Evolutionary conservation across 768 basidiomycete species (phyloP).

Genomic region (Pisolithus albus): DNA sequence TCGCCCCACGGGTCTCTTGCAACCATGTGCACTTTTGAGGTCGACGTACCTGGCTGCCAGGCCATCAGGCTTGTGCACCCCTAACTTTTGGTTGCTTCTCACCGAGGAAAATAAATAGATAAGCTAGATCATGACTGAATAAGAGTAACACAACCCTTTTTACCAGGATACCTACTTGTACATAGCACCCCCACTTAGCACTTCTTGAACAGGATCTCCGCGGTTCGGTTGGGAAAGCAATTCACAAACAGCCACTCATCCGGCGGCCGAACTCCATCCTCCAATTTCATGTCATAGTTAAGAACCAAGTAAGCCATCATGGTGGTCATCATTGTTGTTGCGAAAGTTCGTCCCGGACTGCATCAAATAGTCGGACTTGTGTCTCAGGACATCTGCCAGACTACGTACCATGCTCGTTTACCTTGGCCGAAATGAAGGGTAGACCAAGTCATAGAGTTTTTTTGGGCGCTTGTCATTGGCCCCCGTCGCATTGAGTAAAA

Average conservation of each 20-base stretch:
- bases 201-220: conserved; percentile 33
- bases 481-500: conserved; percentile 28
- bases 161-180: conserved; percentile 8
- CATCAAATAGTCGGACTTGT: conserved; percentile 1
- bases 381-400: background rate
- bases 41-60: too few relatives aligned
- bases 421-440: conserved; percentile 33
- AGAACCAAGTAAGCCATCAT: conserved; percentile 36
- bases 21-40: too few relatives aligned
- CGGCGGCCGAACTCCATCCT: conserved; percentile 30
- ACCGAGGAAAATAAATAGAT: background rate
- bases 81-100: too few relatives aligned
- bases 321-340: conserved; percentile 32
- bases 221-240: conserved; percentile 30
- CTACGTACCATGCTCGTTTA: conserved; percentile 29
- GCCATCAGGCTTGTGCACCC: too few relatives aligned
- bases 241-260: conserved; percentile 31
- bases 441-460: conserved; percentile 24
- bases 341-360: conserved; percentile 40
- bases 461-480: conserved; percentile 19
- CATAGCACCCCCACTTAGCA: conserved; percentile 6
- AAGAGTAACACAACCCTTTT: conserved; percentile 3
- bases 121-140: conserved; percentile 6
- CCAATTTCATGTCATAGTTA: conserved; percentile 34
- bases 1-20: too few relatives aligned